Conservation (phyloP, 192 early-diverging fungal species). For the Pilaira anomala region DNA sequence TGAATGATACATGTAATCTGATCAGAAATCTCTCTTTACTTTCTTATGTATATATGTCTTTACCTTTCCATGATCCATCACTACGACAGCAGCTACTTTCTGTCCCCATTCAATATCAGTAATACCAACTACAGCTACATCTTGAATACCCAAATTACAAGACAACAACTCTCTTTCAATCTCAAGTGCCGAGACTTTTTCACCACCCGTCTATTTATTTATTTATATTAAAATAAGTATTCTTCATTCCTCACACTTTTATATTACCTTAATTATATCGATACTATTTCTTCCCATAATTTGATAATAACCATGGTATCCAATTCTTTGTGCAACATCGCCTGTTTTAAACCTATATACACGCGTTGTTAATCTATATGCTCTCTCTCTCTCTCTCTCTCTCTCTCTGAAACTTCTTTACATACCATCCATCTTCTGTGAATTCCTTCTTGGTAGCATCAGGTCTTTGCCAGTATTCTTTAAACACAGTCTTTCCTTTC, state of each 20-base stretch:
- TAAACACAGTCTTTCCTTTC: constrained; percentile 71
- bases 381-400: not conserved
- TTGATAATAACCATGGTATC: constrained; percentile 52
- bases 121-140: constrained; percentile 71
- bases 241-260: not conserved
- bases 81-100: constrained; percentile 63
- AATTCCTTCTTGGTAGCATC: constrained; percentile 73
- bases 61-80: constrained; percentile 35
- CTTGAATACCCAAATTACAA: constrained; percentile 51
- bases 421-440: constrained; percentile 66
- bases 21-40: no score
- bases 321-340: constrained; percentile 63
- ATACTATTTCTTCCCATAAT: constrained; percentile 80
- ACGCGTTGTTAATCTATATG: not conserved
- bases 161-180: constrained; percentile 78
- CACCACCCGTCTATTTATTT: constrained; percentile 62
- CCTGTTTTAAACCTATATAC: constrained; percentile 68
- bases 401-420: constrained; percentile 1
- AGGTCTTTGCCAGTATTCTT: constrained; percentile 71
- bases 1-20: not conserved
- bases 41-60: constrained; percentile 5
- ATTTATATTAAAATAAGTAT: not conserved
- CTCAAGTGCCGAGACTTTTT: constrained; percentile 82
- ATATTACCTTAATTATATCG: constrained; percentile 77
- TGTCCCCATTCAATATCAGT: constrained; percentile 79